Conservation (phyloP, 805 yeast genomes). For the Zygosaccharomyces kombuchaensis region DNA sequence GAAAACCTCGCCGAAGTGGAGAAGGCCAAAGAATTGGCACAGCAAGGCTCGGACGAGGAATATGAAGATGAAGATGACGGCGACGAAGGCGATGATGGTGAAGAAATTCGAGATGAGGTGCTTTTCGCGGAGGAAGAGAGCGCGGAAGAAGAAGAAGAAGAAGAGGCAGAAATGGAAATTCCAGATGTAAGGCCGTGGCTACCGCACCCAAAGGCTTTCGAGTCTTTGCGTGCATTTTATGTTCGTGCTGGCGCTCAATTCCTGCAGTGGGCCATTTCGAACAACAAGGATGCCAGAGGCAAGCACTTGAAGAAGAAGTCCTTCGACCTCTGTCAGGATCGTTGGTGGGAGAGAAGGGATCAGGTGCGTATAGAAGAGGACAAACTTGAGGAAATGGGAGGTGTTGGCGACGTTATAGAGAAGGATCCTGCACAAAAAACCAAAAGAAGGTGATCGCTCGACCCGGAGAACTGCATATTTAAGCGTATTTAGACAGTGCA, state of each 20-base stretch:
- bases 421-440: constrained; percentile 52
- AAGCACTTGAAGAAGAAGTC: constrained; percentile 84
- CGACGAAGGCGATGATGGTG: constrained; percentile 63
- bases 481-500: neutral
- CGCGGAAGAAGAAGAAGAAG: constrained; percentile 35
- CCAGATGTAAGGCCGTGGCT: constrained; percentile 96
- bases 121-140: constrained; percentile 39
- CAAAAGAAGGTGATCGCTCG: constrained; percentile 42
- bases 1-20: constrained; percentile 65
- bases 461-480: neutral
- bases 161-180: constrained; percentile 58
- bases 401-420: constrained; percentile 83
- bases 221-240: constrained; percentile 76
- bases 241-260: constrained; percentile 81
- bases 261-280: constrained; percentile 89
- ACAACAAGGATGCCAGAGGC: constrained; percentile 80
- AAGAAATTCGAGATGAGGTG: constrained; percentile 45
- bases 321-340: constrained; percentile 83
- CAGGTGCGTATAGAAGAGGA: constrained; percentile 86
- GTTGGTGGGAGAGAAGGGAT: constrained; percentile 99
- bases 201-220: constrained; percentile 95
- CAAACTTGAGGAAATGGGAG: constrained; percentile 82
- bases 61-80: constrained; percentile 67
- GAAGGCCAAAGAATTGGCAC: constrained; percentile 47
- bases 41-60: constrained; percentile 56